A percentile compares a stretch with the other conserved stretches of the same genome.
Evolutionary conservation across 768 basidiomycete genomes (phyloP).

Genomic region (Amanita pseudoporphyria): DNA sequence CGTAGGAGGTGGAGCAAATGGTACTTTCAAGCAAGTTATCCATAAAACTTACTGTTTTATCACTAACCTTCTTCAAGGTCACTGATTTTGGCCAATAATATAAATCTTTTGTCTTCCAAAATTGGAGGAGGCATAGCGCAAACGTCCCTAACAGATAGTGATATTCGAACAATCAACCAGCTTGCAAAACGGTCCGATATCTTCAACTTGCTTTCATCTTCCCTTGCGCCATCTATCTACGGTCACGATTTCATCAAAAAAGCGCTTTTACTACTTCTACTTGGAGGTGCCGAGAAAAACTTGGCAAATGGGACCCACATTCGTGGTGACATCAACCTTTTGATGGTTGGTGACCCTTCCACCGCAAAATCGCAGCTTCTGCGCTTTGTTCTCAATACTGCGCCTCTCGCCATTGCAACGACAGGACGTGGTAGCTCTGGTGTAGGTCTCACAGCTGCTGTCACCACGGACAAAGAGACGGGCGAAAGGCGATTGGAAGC

Average conservation of each 20-base stretch:
- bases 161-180: conserved; percentile 95
- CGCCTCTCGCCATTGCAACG: conserved; percentile 95
- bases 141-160: conserved; percentile 82
- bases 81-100: conserved; percentile 87
- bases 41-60: conserved; percentile 8
- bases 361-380: conserved; percentile 96
- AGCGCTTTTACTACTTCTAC: conserved; percentile 84
- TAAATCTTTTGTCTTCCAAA: conserved; percentile 91
- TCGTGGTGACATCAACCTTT: conserved; percentile 97
- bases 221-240: conserved; percentile 94
- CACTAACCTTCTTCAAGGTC: conserved; percentile 44
- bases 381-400: conserved; percentile 91
- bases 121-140: conserved; percentile 93
- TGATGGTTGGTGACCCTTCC: conserved; percentile 99
- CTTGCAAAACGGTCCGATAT: conserved; percentile 81
- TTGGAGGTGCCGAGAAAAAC: conserved; percentile 98
- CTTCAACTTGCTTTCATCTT: conserved; percentile 83
- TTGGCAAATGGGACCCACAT: conserved; percentile 96
- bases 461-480: conserved; percentile 96
- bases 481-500: conserved; percentile 96
- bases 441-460: conserved; percentile 97
- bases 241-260: conserved; percentile 95
- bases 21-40: conserved; percentile 81
- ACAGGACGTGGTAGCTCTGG: conserved; percentile 98
- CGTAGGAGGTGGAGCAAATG: conserved; percentile 81